Evolutionary conservation across 345 rosid species (phyloP).

Genomic region (Ailanthus altissimus): DNA sequence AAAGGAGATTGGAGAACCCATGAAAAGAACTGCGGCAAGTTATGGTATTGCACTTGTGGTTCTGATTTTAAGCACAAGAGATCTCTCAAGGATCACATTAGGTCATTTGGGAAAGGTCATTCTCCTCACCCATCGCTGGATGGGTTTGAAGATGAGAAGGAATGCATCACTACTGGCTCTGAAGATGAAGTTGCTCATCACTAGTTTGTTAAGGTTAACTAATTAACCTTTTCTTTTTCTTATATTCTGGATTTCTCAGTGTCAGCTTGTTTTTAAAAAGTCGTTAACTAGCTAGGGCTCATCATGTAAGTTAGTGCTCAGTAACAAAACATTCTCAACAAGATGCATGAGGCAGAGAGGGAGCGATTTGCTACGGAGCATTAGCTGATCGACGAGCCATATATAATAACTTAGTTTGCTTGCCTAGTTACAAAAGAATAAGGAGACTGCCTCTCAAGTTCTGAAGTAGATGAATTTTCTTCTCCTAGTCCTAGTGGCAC

Average conservation of each 20-base stretch:
- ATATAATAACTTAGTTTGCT: constrained; percentile 9
- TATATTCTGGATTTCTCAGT: not conserved
- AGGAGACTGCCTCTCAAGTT: constrained; percentile 32
- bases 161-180: constrained; percentile 56
- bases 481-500: constrained; percentile 11
- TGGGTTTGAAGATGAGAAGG: constrained; percentile 65
- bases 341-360: constrained; percentile 28
- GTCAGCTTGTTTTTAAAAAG: not conserved
- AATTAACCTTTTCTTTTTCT: not conserved
- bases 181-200: constrained; percentile 47
- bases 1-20: constrained; percentile 99
- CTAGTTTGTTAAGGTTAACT: not conserved
- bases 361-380: constrained; percentile 76
- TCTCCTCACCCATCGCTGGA: constrained; percentile 78
- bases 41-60: constrained; percentile 97
- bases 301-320: constrained; percentile 58
- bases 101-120: constrained; percentile 91
- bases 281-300: constrained; percentile 13
- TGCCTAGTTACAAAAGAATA: constrained; percentile 13
- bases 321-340: constrained; percentile 64
- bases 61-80: constrained; percentile 98
- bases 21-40: constrained; percentile 95
- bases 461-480: constrained; percentile 78
- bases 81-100: constrained; percentile 93
- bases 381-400: constrained; percentile 40